Base-by-base conservation (phyloP, 805 yeast genomes). In the Pichia membranifaciens region DNA sequence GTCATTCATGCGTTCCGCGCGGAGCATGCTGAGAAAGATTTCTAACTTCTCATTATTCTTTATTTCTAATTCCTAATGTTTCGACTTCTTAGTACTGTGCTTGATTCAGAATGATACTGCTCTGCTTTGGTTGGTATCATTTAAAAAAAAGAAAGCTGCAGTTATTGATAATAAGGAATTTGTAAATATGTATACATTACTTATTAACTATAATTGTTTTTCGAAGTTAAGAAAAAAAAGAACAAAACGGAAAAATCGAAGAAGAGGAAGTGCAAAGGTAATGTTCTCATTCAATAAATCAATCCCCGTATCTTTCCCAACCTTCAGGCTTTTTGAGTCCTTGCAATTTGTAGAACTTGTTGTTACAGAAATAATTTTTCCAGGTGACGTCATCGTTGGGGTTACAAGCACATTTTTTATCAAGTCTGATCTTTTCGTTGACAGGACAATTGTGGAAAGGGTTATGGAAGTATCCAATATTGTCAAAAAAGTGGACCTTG, bases 401-500 rank as follows among this genome's bases (percentile, higher is more conserved):
- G 55, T 82, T 72, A 69, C 96, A 88, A 51, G 76, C 72, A 73
- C 97, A 89, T 56, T 74, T 82, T 57, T 78, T 74, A 38, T 72
- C 68, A 40, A 62, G 49, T 64, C 90, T 79, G n/a, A 77, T 71
- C 17, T 66, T 65, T 45, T 74, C 72, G 57, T 84, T 82, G 48
- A 82, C 70, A 4, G 96, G 96, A 75, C 95, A 86, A 66, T 81
- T 80, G 59, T 76, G 70, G 78, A 82, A 87, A 20, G 96, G 96
- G 50, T 75, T 81, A 62, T 87, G 96, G 70, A 62, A 84, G 67
- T 88, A 87, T 44, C 96, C 96, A 52, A 87, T 77, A 59, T 87
- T 95, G 50, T 79, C 84, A 62, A 89, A 89, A 73, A 84, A 80
- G 60, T 88, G 95, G 43, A 88, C 68, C 59, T 82, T 71, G 51